Evolutionary conservation across 2,329 filamentous ascomycete species (phyloP).

Genomic region (Apiospora marii): DNA sequence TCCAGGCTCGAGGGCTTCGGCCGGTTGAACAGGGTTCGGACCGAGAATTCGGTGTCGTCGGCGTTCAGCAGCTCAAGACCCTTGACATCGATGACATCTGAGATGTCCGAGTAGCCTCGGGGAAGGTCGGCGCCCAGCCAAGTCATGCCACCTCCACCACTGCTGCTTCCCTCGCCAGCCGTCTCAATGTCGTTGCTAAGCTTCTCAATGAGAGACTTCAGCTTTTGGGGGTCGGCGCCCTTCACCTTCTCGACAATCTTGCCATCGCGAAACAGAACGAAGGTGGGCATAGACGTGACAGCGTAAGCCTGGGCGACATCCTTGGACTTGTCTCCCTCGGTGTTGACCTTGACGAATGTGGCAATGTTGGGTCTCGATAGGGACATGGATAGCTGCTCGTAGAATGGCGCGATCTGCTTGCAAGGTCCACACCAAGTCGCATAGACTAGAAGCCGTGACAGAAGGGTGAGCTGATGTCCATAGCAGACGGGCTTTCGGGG

Average conservation of each 20-base stretch:
- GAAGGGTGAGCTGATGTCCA: not conserved
- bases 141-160: conserved; percentile 49
- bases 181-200: conserved; percentile 71
- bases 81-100: conserved; percentile 79
- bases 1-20: conserved; percentile 69
- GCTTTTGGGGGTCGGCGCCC: conserved; percentile 75
- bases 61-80: conserved; percentile 89
- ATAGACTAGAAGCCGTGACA: conserved; percentile 68
- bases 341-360: conserved; percentile 88
- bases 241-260: conserved; percentile 72
- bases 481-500: not conserved
- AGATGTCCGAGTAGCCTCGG: conserved; percentile 84
- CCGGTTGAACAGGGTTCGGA: conserved; percentile 77
- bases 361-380: conserved; percentile 77
- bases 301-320: conserved; percentile 77
- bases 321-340: conserved; percentile 69
- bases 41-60: conserved; percentile 72
- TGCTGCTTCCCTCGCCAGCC: conserved; percentile 56
- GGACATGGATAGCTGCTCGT: conserved; percentile 76
- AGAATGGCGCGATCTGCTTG: conserved; percentile 83
- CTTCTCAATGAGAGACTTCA: conserved; percentile 75
- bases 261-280: conserved; percentile 83
- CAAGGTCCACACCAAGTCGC: conserved; percentile 88
- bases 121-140: conserved; percentile 83
- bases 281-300: conserved; percentile 85